Percentiles rank a stretch among this genome's conserved stretches.
These are phyloP conservation scores for Stemphylium vesicarium DNA, from an alignment of 2,329 filamentous ascomycete species.

Conservation along the genomic window DNA sequence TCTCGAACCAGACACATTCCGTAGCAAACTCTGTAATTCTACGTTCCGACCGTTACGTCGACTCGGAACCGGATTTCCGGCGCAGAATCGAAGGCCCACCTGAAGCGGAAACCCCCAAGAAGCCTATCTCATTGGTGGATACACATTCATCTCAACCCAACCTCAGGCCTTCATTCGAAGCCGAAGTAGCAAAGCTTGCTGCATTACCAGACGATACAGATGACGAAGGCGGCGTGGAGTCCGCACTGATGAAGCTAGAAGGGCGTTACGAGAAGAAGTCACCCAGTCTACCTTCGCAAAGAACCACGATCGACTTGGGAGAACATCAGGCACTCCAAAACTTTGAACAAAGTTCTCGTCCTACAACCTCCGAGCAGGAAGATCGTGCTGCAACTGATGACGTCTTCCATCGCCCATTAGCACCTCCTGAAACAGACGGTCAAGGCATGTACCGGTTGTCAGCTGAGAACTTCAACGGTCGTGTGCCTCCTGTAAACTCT, in stretches of 20 bases:
- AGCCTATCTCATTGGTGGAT: slow-evolving; percentile 52
- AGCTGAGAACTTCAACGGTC: slow-evolving; percentile 38
- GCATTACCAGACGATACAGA: slow-evolving; percentile 85
- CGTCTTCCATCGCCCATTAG: slow-evolving; percentile 32
- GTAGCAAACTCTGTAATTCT: slow-evolving; percentile 49
- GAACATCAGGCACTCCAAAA: slow-evolving; percentile 31
- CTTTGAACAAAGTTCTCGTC: slow-evolving; percentile 23
- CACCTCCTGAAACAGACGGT: slow-evolving; percentile 29
- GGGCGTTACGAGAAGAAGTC: slow-evolving; percentile 72
- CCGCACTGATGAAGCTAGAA: slow-evolving; percentile 90
- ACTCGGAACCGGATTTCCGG: slow-evolving; percentile 18
- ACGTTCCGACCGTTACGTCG: slow-evolving; percentile 38
- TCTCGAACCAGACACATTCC: slow-evolving; percentile 53
- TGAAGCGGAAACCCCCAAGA: slow-evolving; percentile 27
- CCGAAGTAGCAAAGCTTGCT: slow-evolving; percentile 83
- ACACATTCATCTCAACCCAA: slow-evolving; percentile 64
- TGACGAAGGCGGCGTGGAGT: slow-evolving; percentile 82
- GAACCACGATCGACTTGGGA: slow-evolving; percentile 26
- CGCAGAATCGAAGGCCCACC: slow-evolving; percentile 14
- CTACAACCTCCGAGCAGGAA: slow-evolving; percentile 26
- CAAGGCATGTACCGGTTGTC: slow-evolving; percentile 43
- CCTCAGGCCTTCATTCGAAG: slow-evolving; percentile 77
- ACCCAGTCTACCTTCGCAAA: slow-evolving; percentile 31
- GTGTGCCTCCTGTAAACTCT: slow-evolving; percentile 42
- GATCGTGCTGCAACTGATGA: slow-evolving; percentile 32